phyloP scores from a whole-genome alignment of 176 grass and related monocot genomes.

The Thalia dealbata region DNA sequence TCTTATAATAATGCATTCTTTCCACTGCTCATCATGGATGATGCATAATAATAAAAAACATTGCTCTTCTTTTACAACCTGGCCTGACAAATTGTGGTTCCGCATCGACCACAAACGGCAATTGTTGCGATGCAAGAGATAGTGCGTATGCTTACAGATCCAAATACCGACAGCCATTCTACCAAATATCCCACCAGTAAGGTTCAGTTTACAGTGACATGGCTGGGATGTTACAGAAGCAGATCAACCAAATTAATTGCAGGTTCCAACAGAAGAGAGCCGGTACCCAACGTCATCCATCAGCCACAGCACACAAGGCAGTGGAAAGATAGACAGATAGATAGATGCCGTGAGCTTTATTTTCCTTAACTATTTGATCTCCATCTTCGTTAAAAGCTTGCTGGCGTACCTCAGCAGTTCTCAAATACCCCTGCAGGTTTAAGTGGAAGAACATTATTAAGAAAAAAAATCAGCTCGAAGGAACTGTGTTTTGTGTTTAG shows the following conservation, averaged over 20 bases:
- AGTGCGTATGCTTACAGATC: background rate
- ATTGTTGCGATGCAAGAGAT: background rate
- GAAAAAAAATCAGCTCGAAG: background rate
- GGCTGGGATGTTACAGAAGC: background rate
- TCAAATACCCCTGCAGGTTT: background rate
- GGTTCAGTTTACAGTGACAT: background rate
- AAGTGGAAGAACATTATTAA: background rate
- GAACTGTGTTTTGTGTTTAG: background rate
- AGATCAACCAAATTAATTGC: background rate
- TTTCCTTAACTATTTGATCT: background rate
- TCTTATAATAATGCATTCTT: no score
- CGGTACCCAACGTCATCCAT: background rate
- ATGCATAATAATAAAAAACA: no score
- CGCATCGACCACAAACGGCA: no score
- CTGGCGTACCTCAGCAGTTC: background rate
- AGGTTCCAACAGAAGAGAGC: background rate
- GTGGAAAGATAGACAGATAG: background rate
- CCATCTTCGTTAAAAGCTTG: background rate
- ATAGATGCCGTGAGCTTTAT: background rate
- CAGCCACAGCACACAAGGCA: background rate
- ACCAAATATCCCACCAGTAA: background rate
- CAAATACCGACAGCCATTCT: background rate
- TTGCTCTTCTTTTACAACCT: no score
- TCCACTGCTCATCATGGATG: no score
- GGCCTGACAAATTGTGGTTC: no score